phyloP scores from a whole-genome alignment of 164 flowering plant genomes.

The Liriodendron chinense region DNA sequence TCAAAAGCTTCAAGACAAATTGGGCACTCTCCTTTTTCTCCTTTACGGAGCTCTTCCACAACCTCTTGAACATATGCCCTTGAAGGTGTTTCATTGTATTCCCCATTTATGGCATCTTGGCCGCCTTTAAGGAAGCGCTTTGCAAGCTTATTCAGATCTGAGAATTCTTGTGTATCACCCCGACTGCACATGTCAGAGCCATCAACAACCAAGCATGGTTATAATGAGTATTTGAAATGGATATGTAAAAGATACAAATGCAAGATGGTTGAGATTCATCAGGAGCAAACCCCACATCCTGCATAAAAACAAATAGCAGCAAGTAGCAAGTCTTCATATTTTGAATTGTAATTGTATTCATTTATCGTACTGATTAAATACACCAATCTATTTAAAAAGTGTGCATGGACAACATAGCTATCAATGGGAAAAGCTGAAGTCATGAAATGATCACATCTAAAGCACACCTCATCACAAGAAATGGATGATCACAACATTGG shows the following conservation, averaged over 20 bases:
- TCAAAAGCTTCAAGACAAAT: constrained; percentile 98
- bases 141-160: constrained; percentile 90
- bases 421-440: background rate
- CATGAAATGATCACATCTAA: background rate
- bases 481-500: constrained; percentile 99
- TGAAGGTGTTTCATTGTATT: constrained; percentile 57
- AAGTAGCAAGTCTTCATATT: background rate
- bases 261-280: background rate
- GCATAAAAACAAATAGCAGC: background rate
- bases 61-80: constrained; percentile 87
- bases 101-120: constrained; percentile 35
- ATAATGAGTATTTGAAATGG: background rate
- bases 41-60: constrained; percentile 84
- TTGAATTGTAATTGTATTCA: too few species aligned
- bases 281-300: background rate
- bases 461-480: constrained; percentile 91
- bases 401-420: background rate
- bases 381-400: background rate
- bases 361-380: background rate
- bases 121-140: constrained; percentile 80
- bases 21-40: constrained; percentile 94
- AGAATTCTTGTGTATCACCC: constrained; percentile 87
- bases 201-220: constrained; percentile 10
- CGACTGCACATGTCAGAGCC: constrained; percentile 56
- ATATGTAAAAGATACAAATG: background rate